Evolutionary conservation across 2,329 filamentous ascomycete genomes (phyloP).

Genomic region (Myriosclerotinia duriaeana): DNA sequence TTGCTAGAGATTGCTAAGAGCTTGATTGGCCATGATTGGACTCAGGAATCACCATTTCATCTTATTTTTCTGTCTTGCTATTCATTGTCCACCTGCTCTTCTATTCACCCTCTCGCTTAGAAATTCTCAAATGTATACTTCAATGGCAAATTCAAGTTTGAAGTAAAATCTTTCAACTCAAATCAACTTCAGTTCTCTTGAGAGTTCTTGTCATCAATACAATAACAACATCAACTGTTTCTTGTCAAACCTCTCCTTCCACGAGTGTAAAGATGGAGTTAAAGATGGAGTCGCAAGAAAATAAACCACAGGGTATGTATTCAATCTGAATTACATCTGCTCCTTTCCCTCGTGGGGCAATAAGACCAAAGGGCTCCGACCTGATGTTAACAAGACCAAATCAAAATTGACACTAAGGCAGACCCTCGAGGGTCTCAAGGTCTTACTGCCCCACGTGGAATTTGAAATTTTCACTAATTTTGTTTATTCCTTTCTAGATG

Average conservation of each 20-base stretch:
- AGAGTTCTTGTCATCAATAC: not conserved
- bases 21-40: not conserved
- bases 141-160: not conserved
- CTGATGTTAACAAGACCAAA: not conserved
- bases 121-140: not conserved
- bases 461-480: not conserved
- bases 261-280: slow-evolving; percentile 10
- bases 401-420: not conserved
- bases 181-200: not conserved
- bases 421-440: not conserved
- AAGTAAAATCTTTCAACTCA: not conserved
- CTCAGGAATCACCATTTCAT: not conserved
- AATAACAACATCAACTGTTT: not conserved
- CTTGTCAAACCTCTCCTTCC: not conserved
- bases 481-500: not conserved
- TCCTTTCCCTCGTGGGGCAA: not conserved
- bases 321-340: no score
- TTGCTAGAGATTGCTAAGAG: no score
- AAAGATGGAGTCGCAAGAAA: slow-evolving; percentile 13
- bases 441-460: not conserved
- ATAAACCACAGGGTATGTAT: not conserved
- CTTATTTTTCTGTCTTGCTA: not conserved
- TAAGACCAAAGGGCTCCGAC: not conserved
- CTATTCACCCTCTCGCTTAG: slow-evolving; percentile 13
- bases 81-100: not conserved